Percentiles rank a stretch among this genome's conserved stretches.
phyloP scores from a whole-genome alignment of 306 rosid genomes.

The Sophora flavescens region DNA sequence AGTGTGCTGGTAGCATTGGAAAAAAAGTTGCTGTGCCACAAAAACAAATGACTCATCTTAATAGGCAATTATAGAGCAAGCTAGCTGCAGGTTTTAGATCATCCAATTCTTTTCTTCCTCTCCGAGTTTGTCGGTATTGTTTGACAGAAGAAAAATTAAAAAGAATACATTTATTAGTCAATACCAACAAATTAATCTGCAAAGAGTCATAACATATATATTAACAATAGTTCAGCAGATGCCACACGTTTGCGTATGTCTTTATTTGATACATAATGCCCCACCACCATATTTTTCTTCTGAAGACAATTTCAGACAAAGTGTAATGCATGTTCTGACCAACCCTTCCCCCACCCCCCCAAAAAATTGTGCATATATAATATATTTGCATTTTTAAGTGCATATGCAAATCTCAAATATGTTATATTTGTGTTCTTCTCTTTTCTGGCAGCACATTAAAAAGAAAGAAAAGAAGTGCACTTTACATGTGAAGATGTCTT shows the following conservation, averaged over 20 bases:
- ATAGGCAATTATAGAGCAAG: slow-evolving; percentile 21
- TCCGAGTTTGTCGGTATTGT: slow-evolving; percentile 15
- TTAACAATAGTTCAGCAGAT: slow-evolving; percentile 16
- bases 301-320: slow-evolving; percentile 31
- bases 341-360: neutral
- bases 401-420: slow-evolving; percentile 30
- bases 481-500: slow-evolving; percentile 50
- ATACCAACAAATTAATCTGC: neutral
- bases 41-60: slow-evolving; percentile 22
- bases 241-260: neutral
- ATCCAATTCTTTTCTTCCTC: slow-evolving; percentile 11
- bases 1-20: neutral
- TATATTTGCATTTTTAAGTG: slow-evolving; percentile 29
- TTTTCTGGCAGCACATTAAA: slow-evolving; percentile 24
- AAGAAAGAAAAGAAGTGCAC: slow-evolving; percentile 45
- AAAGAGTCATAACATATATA: neutral
- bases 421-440: neutral
- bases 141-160: slow-evolving; percentile 11
- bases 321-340: slow-evolving; percentile 40
- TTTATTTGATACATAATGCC: slow-evolving; percentile 41
- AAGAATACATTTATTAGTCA: neutral
- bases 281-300: slow-evolving; percentile 43
- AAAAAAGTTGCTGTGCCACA: neutral
- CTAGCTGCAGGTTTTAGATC: neutral
- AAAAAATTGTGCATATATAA: slow-evolving; percentile 33